Evolutionary conservation across 805 yeast species (phyloP).

Genomic region (Zygosaccharomyces lentus): DNA sequence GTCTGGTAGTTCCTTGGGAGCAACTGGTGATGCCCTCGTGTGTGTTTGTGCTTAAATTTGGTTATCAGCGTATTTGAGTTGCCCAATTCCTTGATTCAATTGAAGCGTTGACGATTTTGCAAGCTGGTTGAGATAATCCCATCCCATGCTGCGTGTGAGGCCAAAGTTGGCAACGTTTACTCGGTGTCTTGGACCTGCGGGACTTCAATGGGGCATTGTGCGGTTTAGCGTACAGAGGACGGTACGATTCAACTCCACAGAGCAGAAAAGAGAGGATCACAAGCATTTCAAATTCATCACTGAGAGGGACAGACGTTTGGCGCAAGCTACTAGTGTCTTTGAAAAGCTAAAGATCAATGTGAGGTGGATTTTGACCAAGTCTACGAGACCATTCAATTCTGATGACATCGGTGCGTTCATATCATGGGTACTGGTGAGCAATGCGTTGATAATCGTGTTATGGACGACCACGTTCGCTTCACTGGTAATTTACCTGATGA

Average conservation of each 20-base stretch:
- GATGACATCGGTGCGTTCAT: conserved; percentile 89
- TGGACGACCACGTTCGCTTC: conserved; percentile 95
- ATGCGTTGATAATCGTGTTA: conserved; percentile 67
- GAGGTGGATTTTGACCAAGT: conserved; percentile 72
- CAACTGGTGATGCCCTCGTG: neutral
- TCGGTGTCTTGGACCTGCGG: neutral
- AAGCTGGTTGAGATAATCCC: neutral
- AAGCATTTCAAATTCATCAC: conserved; percentile 23
- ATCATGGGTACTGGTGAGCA: conserved; percentile 89
- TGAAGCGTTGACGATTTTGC: neutral
- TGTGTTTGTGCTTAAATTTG: neutral
- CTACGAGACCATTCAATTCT: conserved; percentile 80
- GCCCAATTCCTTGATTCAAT: neutral
- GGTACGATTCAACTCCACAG: neutral
- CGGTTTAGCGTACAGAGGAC: neutral
- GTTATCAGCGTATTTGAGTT: neutral
- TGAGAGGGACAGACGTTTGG: conserved; percentile 33
- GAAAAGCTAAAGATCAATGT: conserved; percentile 45
- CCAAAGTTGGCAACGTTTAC: neutral
- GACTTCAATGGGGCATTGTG: neutral
- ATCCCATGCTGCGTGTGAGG: neutral
- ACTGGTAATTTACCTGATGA: conserved; percentile 65
- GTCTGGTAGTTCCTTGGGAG: neutral
- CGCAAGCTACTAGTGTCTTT: conserved; percentile 39
- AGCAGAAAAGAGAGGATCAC: neutral